Percentiles rank a stretch among this genome's conserved stretches.
These are phyloP conservation scores for Podila verticillata DNA, from an alignment of 192 early-diverging fungal species.

Conservation along the genomic window DNA sequence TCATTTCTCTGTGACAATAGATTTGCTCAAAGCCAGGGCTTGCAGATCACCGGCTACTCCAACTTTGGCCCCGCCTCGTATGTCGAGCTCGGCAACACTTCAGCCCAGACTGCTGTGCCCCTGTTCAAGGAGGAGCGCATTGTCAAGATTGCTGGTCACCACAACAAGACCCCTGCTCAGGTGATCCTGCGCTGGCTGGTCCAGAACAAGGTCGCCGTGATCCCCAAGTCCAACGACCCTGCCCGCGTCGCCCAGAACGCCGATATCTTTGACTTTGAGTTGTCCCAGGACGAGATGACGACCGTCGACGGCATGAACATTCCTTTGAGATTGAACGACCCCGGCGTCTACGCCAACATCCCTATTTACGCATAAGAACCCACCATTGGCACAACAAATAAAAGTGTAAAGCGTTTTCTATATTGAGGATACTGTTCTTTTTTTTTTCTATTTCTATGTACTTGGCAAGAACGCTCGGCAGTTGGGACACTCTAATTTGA, in stretches of 20 bases:
- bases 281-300: conserved; percentile 59
- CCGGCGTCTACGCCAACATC: conserved; percentile 53
- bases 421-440: neutral
- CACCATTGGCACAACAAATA: no score
- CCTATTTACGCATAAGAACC: conserved; percentile 57
- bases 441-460: conserved; percentile 34
- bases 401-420: no score
- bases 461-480: conserved; percentile 71
- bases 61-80: conserved; percentile 69
- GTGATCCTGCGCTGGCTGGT: conserved; percentile 72
- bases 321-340: conserved; percentile 59
- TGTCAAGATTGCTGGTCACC: conserved; percentile 60
- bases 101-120: conserved; percentile 47
- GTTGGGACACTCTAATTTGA: conserved; percentile 81
- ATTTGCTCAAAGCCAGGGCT: conserved; percentile 58
- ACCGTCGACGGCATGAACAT: conserved; percentile 54
- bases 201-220: conserved; percentile 69
- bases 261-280: conserved; percentile 57
- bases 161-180: conserved; percentile 68
- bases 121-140: conserved; percentile 61
- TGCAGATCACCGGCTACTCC: conserved; percentile 79
- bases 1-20: conserved; percentile 5
- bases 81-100: conserved; percentile 25
- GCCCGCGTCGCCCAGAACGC: conserved; percentile 66
- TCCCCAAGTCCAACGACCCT: conserved; percentile 72